phyloP scores from a whole-genome alignment of 148 eudicot genomes.

The Rhododendron ferrugineum region DNA sequence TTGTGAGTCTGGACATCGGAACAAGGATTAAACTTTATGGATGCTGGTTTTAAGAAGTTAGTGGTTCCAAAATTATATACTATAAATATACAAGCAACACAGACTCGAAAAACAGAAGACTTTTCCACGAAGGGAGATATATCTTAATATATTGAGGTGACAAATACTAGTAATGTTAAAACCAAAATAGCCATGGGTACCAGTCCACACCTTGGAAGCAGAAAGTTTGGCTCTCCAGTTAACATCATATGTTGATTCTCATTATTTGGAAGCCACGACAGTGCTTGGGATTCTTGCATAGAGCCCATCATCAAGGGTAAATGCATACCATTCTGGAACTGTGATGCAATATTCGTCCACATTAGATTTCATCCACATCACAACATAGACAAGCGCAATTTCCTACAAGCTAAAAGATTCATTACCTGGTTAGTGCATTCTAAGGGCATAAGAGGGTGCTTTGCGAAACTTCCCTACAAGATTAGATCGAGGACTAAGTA shows the following conservation, averaged over 20 bases:
- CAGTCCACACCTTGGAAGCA: slow-evolving; percentile 50
- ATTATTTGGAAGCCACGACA: slow-evolving; percentile 61
- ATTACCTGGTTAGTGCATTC: slow-evolving; percentile 72
- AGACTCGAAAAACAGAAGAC: not conserved
- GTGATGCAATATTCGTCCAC: slow-evolving; percentile 8
- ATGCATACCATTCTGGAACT: slow-evolving; percentile 71
- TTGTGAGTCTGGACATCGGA: not conserved
- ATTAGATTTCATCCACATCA: not conserved
- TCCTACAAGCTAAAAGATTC: slow-evolving; percentile 4
- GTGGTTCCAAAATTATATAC: not conserved
- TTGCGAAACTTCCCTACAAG: slow-evolving; percentile 52
- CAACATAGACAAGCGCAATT: not conserved
- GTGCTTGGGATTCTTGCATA: slow-evolving; percentile 49
- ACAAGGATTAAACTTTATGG: not conserved
- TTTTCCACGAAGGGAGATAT: not conserved
- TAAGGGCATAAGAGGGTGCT: slow-evolving; percentile 51
- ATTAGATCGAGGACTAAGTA: not conserved
- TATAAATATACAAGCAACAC: not conserved
- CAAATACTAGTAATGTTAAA: not conserved
- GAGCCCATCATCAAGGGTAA: slow-evolving; percentile 53
- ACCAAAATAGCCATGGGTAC: not conserved
- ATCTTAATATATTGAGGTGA: not conserved
- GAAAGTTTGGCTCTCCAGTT: slow-evolving; percentile 52
- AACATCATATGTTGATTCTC: slow-evolving; percentile 53
- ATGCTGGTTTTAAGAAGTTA: not conserved